Evolutionary conservation across 1,284 basidiomycete species (phyloP).

Genomic region (Stereum hirsutum): DNA sequence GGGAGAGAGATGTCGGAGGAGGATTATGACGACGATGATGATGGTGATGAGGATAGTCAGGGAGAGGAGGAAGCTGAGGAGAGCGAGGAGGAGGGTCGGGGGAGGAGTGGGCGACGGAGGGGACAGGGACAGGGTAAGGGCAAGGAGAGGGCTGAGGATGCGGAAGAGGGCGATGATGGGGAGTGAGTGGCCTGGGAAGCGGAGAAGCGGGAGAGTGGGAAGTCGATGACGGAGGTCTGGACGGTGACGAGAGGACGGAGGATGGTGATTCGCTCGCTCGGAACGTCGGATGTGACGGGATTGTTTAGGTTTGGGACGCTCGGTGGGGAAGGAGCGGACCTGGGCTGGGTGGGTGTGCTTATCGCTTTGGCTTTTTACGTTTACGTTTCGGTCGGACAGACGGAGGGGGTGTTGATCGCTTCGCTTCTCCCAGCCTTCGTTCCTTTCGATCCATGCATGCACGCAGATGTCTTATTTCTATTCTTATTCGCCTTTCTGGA

Average conservation of each 20-base stretch:
- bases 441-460: too few species aligned
- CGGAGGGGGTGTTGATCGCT: too few species aligned
- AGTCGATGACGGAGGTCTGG: not conserved
- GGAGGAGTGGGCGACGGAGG: not conserved
- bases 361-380: too few species aligned
- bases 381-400: too few species aligned
- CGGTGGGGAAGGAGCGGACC: too few species aligned
- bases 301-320: too few species aligned
- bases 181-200: not conserved
- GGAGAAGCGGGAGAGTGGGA: not conserved
- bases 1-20: not conserved
- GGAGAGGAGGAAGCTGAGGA: not conserved
- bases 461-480: too few species aligned
- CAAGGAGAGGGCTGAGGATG: not conserved
- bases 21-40: too few species aligned
- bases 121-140: not conserved
- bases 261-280: not conserved
- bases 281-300: not conserved
- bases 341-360: too few species aligned
- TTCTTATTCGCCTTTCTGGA: too few species aligned
- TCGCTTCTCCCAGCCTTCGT: too few species aligned
- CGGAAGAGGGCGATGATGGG: not conserved
- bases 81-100: not conserved
- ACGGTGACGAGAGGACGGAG: not conserved
- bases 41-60: not conserved